A percentile compares a stretch with the other conserved stretches of the same genome.
These are phyloP conservation scores for Gossypium mustelinum DNA, from an alignment of 345 rosid species.

Conservation along the genomic window DNA sequence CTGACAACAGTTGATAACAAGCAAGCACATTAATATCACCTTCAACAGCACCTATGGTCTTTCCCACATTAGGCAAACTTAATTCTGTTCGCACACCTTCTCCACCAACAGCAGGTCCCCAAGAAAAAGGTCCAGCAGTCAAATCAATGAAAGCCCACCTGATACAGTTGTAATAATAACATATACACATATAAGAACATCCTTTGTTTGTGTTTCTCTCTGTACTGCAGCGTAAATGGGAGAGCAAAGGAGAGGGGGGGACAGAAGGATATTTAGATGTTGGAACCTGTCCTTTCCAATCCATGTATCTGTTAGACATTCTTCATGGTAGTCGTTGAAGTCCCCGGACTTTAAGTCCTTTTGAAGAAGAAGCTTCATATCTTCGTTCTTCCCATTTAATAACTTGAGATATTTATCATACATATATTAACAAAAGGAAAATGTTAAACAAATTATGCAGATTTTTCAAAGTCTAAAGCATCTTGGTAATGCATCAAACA, in stretches of 20 bases:
- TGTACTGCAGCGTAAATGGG: neutral
- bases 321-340: conserved; percentile 60
- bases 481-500: conserved; percentile 4
- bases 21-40: conserved; percentile 36
- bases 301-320: conserved; percentile 95
- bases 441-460: conserved; percentile 1
- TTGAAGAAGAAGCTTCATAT: conserved; percentile 56
- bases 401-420: conserved; percentile 37
- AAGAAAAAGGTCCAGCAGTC: conserved; percentile 90
- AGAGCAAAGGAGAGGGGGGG: neutral
- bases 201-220: neutral
- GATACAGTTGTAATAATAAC: conserved; percentile 17
- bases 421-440: neutral
- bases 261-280: conserved; percentile 15
- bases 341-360: conserved; percentile 69
- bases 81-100: conserved; percentile 93
- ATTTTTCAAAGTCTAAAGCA: neutral
- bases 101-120: conserved; percentile 99
- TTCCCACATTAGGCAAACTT: conserved; percentile 88
- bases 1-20: conserved; percentile 6
- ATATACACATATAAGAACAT: neutral
- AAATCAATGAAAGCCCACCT: conserved; percentile 98
- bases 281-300: conserved; percentile 85
- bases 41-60: conserved; percentile 95
- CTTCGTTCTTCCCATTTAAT: conserved; percentile 64